Percentiles rank a stretch among this genome's conserved stretches.
These are phyloP conservation scores for Cercospora janseana DNA, from an alignment of 2,329 filamentous ascomycete species.

Conservation along the genomic window DNA sequence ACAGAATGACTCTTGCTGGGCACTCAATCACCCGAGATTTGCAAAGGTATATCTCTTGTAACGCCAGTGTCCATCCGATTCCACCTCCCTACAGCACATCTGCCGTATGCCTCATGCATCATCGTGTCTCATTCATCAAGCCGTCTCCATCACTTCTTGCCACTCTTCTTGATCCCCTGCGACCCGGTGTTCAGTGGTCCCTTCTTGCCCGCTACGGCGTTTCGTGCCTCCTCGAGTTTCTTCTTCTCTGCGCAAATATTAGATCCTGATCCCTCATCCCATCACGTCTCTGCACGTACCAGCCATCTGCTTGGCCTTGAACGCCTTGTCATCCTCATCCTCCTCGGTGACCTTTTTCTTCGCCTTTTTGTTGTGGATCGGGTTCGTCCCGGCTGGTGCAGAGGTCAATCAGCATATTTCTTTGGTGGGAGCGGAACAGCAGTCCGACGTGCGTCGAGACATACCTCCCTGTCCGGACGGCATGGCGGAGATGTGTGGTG, in stretches of 20 bases:
- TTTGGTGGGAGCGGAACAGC: too few relatives aligned
- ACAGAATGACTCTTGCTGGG: background rate
- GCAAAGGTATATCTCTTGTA: slow-evolving; percentile 21
- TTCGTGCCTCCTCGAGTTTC: slow-evolving; percentile 75
- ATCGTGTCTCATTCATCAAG: background rate
- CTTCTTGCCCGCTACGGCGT: slow-evolving; percentile 84
- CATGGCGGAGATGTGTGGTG: slow-evolving; percentile 39
- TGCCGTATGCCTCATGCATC: slow-evolving; percentile 14
- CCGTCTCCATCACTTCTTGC: slow-evolving; percentile 70
- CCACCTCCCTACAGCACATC: slow-evolving; percentile 2
- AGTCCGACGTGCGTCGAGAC: too few relatives aligned
- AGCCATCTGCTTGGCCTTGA: slow-evolving; percentile 77
- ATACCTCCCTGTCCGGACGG: slow-evolving; percentile 52
- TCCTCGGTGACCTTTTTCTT: slow-evolving; percentile 80
- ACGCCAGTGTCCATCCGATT: slow-evolving; percentile 16
- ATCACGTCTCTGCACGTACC: slow-evolving; percentile 56
- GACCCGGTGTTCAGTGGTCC: slow-evolving; percentile 79
- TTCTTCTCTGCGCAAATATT: slow-evolving; percentile 55
- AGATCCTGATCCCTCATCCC: background rate
- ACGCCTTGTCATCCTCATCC: slow-evolving; percentile 83
- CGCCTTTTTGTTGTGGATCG: slow-evolving; percentile 69
- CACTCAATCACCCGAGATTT: slow-evolving; percentile 5
- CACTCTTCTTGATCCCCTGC: slow-evolving; percentile 96
- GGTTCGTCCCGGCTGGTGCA: slow-evolving; percentile 52
- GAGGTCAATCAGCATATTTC: slow-evolving; percentile 12